phyloP scores from a whole-genome alignment of 257 asterid species.

The Primulina eburnea region DNA sequence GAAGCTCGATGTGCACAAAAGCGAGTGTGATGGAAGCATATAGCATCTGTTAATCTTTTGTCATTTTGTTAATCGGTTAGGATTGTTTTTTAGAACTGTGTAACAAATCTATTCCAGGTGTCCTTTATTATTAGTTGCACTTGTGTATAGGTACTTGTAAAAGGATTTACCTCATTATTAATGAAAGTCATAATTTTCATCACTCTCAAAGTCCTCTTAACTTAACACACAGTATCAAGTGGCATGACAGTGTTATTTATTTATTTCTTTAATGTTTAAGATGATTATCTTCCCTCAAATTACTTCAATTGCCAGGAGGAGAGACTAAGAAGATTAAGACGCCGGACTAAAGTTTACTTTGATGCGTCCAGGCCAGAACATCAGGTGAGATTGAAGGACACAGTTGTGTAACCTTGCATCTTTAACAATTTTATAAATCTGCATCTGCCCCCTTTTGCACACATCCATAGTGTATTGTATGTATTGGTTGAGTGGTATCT shows the following conservation, averaged over 20 bases:
- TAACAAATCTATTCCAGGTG: no score
- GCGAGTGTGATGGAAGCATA: no score
- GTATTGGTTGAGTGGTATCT: neutral
- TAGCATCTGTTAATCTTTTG: no score
- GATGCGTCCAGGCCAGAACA: slow-evolving; percentile 73
- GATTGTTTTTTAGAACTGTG: no score
- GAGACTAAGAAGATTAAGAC: slow-evolving; percentile 65
- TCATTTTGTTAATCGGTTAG: no score
- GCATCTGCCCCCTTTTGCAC: neutral
- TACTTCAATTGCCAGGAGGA: slow-evolving; percentile 47
- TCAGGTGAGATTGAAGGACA: slow-evolving; percentile 47
- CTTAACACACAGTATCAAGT: neutral
- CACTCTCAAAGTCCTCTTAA: no score
- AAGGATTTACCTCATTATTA: no score
- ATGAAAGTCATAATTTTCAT: no score
- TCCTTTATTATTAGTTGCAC: no score
- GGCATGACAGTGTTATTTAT: neutral
- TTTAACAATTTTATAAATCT: slow-evolving; percentile 4
- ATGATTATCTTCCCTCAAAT: slow-evolving; percentile 8
- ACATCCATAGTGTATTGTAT: neutral
- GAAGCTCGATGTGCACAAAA: no score
- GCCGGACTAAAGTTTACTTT: slow-evolving; percentile 62
- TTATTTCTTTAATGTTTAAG: neutral
- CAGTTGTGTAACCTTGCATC: neutral
- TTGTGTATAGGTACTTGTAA: no score